These are phyloP conservation scores for Ophiostoma sp. DNA, from an alignment of 2,329 filamentous ascomycete species.

Conservation along the genomic window DNA sequence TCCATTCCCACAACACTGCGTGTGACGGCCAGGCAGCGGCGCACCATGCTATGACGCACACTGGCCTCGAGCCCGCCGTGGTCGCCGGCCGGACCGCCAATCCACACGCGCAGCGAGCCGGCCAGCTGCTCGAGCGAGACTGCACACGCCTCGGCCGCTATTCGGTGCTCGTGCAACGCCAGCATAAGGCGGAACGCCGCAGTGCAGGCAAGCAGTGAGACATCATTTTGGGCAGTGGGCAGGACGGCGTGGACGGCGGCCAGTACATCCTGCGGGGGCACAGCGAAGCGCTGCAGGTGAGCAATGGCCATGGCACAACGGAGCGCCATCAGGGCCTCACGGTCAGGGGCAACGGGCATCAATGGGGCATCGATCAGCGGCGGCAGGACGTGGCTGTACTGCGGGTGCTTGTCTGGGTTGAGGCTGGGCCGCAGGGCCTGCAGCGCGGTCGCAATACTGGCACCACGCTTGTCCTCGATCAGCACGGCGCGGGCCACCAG, in stretches of 20 bases:
- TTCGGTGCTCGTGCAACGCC: constrained; percentile 44
- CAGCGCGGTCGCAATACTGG: constrained; percentile 53
- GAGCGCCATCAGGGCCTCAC: constrained; percentile 53
- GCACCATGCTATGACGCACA: constrained; percentile 50
- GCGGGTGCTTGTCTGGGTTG: constrained; percentile 34
- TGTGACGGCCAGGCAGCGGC: constrained; percentile 51
- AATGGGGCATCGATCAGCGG: constrained; percentile 45
- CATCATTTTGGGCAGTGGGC: constrained; percentile 30
- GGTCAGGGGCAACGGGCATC: constrained; percentile 39
- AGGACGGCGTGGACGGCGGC: constrained; percentile 48
- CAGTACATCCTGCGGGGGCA: constrained; percentile 41
- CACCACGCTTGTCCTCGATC: constrained; percentile 48
- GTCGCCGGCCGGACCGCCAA: constrained; percentile 49
- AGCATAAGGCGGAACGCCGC: constrained; percentile 56
- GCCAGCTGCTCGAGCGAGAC: constrained; percentile 52
- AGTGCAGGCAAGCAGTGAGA: constrained; percentile 56
- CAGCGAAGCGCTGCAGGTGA: constrained; percentile 47
- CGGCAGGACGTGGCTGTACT: constrained; percentile 32
- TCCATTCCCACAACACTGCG: constrained; percentile 57
- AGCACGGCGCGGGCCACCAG: constrained; percentile 56
- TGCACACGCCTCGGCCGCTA: constrained; percentile 45
- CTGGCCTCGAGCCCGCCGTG: constrained; percentile 47
- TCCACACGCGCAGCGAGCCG: constrained; percentile 56
- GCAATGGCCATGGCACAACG: constrained; percentile 57
- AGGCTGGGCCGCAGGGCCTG: constrained; percentile 45